Percentiles rank a stretch among this genome's conserved stretches.
phyloP scores from a whole-genome alignment of 2,329 filamentous ascomycete species.

The Myrmaecium sp. region DNA sequence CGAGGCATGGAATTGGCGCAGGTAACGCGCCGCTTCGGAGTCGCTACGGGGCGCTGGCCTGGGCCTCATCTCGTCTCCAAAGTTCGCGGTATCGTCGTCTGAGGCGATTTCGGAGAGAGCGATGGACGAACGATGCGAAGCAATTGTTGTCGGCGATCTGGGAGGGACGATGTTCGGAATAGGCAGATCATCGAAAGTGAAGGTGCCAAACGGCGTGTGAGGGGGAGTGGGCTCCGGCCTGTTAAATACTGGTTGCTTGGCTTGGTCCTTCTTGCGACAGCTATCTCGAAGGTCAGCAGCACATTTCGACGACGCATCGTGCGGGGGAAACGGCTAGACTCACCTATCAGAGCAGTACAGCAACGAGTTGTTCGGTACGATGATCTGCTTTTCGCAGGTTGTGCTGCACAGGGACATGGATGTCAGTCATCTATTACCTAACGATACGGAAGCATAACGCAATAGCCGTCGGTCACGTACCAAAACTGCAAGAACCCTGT shows the following conservation, averaged over 20 bases:
- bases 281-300: slow-evolving; percentile 13
- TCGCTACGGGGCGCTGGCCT: too few relatives aligned
- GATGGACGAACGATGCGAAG: slow-evolving; percentile 20
- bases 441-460: slow-evolving; percentile 2
- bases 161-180: slow-evolving; percentile 27
- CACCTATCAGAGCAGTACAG: slow-evolving; percentile 51
- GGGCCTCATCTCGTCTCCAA: slow-evolving; percentile 11
- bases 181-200: slow-evolving; percentile 22
- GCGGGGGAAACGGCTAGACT: too few relatives aligned
- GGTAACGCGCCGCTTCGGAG: slow-evolving; percentile 24
- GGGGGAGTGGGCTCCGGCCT: slow-evolving; percentile 18
- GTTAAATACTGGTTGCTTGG: slow-evolving; percentile 18
- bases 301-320: background rate
- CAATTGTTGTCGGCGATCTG: slow-evolving; percentile 27
- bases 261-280: slow-evolving; percentile 29
- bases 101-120: slow-evolving; percentile 26
- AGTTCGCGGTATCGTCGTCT: slow-evolving; percentile 15
- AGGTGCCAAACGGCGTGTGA: slow-evolving; percentile 18
- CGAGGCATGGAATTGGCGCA: slow-evolving; percentile 23
- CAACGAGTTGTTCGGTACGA: slow-evolving; percentile 40
- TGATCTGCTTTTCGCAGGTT: slow-evolving; percentile 49
- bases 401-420: slow-evolving; percentile 26
- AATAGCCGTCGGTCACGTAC: slow-evolving; percentile 25
- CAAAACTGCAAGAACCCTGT: slow-evolving; percentile 36
- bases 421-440: slow-evolving; percentile 2